These are phyloP conservation scores for Neopestalotiopsis sp. DNA, from an alignment of 2,329 filamentous ascomycete species.

Conservation along the genomic window DNA sequence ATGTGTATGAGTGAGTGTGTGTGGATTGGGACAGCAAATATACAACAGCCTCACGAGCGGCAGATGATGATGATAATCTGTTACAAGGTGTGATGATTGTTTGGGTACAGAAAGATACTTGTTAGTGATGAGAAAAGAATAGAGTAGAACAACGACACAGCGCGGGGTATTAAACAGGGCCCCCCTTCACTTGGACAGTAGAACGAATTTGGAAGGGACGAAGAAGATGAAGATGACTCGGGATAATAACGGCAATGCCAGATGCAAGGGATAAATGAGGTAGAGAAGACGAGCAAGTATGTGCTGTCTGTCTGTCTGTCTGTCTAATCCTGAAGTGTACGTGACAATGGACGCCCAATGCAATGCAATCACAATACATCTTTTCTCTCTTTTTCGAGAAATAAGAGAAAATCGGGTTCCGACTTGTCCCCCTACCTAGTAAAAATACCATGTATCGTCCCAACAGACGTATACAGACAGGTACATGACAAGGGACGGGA, in stretches of 20 bases:
- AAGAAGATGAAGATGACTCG: background rate
- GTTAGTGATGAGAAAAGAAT: too few relatives aligned
- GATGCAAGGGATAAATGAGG: background rate
- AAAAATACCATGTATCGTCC: too few relatives aligned
- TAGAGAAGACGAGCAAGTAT: background rate
- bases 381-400: too few relatives aligned
- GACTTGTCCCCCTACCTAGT: too few relatives aligned
- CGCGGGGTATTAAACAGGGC: constrained; percentile 4
- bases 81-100: background rate
- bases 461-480: too few relatives aligned
- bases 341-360: background rate
- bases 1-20: constrained; percentile 4
- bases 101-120: too few relatives aligned
- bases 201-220: background rate
- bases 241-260: background rate
- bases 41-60: constrained; percentile 24
- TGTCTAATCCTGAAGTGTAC: background rate
- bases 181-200: background rate
- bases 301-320: background rate
- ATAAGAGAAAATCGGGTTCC: too few relatives aligned
- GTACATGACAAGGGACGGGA: too few relatives aligned
- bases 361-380: background rate
- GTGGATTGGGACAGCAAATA: constrained; percentile 9
- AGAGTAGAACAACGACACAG: background rate
- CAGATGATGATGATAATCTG: constrained; percentile 16